Percentiles rank a stretch among this genome's conserved stretches.
phyloP scores from a whole-genome alignment of 2,329 filamentous ascomycete species.

The Sporothrix pseudoabietina region DNA sequence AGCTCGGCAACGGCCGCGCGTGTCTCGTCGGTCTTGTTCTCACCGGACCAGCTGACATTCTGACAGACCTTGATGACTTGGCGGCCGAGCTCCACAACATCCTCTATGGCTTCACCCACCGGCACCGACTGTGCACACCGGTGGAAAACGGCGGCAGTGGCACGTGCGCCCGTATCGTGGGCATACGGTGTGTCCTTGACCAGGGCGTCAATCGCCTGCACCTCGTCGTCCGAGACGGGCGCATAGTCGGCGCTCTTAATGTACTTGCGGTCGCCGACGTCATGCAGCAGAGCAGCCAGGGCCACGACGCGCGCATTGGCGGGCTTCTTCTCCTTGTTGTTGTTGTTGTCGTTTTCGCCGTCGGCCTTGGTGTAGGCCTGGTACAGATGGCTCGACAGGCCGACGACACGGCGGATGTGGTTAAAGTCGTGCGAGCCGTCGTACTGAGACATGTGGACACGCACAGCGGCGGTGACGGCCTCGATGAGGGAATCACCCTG shows the following conservation, averaged over 20 bases:
- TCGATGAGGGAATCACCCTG: constrained; percentile 53
- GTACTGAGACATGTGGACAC: constrained; percentile 72
- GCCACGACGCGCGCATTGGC: constrained; percentile 60
- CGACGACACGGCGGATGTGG: constrained; percentile 78
- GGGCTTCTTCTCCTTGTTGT: background rate
- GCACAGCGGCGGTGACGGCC: constrained; percentile 63
- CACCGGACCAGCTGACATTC: constrained; percentile 76
- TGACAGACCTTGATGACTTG: constrained; percentile 54
- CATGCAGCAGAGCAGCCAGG: constrained; percentile 77
- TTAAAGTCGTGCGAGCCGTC: constrained; percentile 87
- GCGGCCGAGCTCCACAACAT: constrained; percentile 46
- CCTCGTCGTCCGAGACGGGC: constrained; percentile 66
- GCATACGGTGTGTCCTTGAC: constrained; percentile 14
- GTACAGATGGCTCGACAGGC: constrained; percentile 69
- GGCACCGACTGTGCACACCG: constrained; percentile 8
- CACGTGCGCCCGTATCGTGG: constrained; percentile 27
- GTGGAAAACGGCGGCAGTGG: constrained; percentile 31
- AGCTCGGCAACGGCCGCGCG: constrained; percentile 61
- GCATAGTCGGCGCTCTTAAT: constrained; percentile 58
- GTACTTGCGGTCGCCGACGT: constrained; percentile 88
- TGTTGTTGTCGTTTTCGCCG: too few species aligned
- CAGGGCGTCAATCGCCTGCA: background rate
- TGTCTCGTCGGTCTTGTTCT: constrained; percentile 69
- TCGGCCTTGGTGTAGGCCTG: constrained; percentile 44
- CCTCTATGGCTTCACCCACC: constrained; percentile 49